Conservation (phyloP, 1,284 basidiomycete genomes). For the Singerocomus rubriflavus region DNA sequence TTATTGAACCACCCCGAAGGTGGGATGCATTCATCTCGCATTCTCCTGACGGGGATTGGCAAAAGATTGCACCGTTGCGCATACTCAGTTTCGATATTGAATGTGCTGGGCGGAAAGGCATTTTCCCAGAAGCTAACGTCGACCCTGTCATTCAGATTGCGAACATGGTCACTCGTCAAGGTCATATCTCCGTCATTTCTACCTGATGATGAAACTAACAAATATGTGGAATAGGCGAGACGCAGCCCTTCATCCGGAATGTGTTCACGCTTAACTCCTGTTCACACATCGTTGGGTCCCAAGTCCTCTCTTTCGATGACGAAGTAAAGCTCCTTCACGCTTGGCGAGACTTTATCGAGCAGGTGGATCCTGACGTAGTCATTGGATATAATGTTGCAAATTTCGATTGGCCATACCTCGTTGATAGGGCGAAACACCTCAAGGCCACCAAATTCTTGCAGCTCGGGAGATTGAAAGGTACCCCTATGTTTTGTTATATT, state of each 20-base stretch:
- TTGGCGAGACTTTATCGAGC: slow-evolving; percentile 84
- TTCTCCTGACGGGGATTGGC: slow-evolving; percentile 86
- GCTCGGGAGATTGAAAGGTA: slow-evolving; percentile 78
- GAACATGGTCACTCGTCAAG: slow-evolving; percentile 95
- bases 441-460: slow-evolving; percentile 72
- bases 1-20: slow-evolving; percentile 39
- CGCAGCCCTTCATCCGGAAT: slow-evolving; percentile 89
- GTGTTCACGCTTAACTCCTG: slow-evolving; percentile 95
- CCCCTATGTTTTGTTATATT: slow-evolving; percentile 14
- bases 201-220: not conserved
- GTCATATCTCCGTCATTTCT: slow-evolving; percentile 39
- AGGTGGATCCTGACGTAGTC: slow-evolving; percentile 89
- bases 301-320: slow-evolving; percentile 82
- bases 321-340: slow-evolving; percentile 71
- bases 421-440: slow-evolving; percentile 84
- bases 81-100: slow-evolving; percentile 97
- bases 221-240: slow-evolving; percentile 55
- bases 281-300: slow-evolving; percentile 90
- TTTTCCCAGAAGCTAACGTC: slow-evolving; percentile 85
- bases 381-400: slow-evolving; percentile 92
- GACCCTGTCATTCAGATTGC: slow-evolving; percentile 98
- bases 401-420: slow-evolving; percentile 93
- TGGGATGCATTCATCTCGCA: slow-evolving; percentile 85
- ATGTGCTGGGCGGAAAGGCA: slow-evolving; percentile 92
- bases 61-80: slow-evolving; percentile 84